Evolutionary conservation across 345 rosid genomes (phyloP), one percentile per base, ranked within the genome.

Genomic region (Excoecaria cochinchinensis): DNA sequence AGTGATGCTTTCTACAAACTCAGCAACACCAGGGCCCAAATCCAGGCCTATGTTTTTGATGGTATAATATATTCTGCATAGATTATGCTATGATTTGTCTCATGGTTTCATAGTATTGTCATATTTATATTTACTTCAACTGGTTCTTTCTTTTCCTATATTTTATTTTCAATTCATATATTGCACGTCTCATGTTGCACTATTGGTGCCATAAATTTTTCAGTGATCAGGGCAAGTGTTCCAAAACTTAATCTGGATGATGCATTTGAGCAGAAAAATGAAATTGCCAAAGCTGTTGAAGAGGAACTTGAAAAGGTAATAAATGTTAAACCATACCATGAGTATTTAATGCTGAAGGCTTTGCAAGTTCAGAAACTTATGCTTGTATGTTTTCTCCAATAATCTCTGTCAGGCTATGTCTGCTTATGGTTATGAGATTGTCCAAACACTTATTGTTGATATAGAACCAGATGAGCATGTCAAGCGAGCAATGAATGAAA

Each of bases 21-120:
- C 11, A 78, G 46, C 73, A 67, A 72, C 70, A 72, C 81, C 3
- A 59, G 76, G 62, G 38, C 61, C 31, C 77, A 78, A 50, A 78
- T 72, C 60, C 81, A 78, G 69, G 72, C 81, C 17, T 72, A 72
- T 67, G 81, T 78, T 66, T 78, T 67, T 58, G 81, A 78, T 42
- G 81, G 81, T 78, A 72, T 66, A 39, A 0, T 10, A 15, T n/a
- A 21, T 19, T 3, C 24, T 42, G 47, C 22, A 65, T 9, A 31
- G 40, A 15, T 4, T 38, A 15, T 38, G 40, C 51, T 63, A 52
- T 42, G 39, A 17, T 25, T 48, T 16, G 13, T 16, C 2, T 8
- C 46, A 14, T 16, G 4, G 7, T 22, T 22, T 8, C 53, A 40
- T 65, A 40, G 42, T 31, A 31, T 31, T 31, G 31, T 31, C 31